Base-by-base conservation (phyloP, 257 asterid genomes). In the Plantago major region DNA sequence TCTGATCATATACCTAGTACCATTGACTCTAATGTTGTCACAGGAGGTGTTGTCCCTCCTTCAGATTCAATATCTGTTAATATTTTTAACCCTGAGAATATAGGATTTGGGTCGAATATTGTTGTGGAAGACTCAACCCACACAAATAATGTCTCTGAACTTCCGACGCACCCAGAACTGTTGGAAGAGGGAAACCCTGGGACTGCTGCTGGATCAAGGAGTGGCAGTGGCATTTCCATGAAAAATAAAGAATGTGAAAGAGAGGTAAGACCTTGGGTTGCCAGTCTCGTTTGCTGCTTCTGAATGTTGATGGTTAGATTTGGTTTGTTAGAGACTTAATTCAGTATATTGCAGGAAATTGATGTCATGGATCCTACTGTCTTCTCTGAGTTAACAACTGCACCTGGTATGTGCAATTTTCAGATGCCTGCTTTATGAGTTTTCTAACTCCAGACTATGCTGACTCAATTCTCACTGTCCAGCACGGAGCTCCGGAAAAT, bases 321-420 rank as follows among this genome's bases (percentile, higher is more conserved):
- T 7, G 30, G 28, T 50, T 59, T 46, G 28, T 17, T 65, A 74
- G 59, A 44, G 37, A 47, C 63, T 19, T 52, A 60, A 51, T 56
- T 73, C 69, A 65, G 53, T 74, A 42, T 44, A 63, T 70, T 76
- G 78, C 85, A 86, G 95, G 84, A 67, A 67, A 64, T 68, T 62
- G 78, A 64, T 75, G 42, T 66, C 70, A 46, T 75, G 77, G 85
- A 79, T 58, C 42, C 72, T 63, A 59, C 67, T 37, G 73, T 72
- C 64, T 62, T 62, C 48, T 67, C 82, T 13, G 81, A 74, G 44
- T 17, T 69, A 47, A 67, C 83, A 47, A 67, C 79, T 61, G 67
- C 42, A 60, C 69, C 83, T 63, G 90, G 95, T 87, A 71, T 68
- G 37, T 30, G 43, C 52, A 52, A 73, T 68, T 48, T 43, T 43